A percentile compares a stretch with the other conserved stretches of the same genome.
These are phyloP conservation scores for Speleostelium caveatum DNA, from an alignment of 78 protist genomes.

Conservation along the genomic window DNA sequence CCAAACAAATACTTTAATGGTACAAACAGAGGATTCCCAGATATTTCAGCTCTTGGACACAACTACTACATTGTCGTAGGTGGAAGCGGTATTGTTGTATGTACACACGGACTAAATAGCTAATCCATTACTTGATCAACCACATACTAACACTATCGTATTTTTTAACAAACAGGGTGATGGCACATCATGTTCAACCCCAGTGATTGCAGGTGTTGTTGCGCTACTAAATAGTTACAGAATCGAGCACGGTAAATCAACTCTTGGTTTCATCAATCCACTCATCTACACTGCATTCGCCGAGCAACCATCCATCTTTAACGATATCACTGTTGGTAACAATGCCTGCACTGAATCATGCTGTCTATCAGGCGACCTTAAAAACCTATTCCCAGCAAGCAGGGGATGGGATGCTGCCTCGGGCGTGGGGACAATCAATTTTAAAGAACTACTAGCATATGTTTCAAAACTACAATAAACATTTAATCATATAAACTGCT, in stretches of 20 bases:
- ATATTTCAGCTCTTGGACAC: slow-evolving; percentile 42
- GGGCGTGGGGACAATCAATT: slow-evolving; percentile 19
- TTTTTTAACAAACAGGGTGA: too few relatives aligned
- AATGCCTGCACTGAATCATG: slow-evolving; percentile 49
- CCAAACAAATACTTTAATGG: neutral
- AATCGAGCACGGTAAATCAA: slow-evolving; percentile 25
- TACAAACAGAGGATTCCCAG: neutral
- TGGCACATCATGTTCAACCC: slow-evolving; percentile 85
- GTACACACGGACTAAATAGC: too few relatives aligned
- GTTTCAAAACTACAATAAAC: too few relatives aligned
- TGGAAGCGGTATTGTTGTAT: neutral
- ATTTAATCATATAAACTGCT: too few relatives aligned
- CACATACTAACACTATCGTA: too few relatives aligned
- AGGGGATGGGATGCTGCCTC: slow-evolving; percentile 77
- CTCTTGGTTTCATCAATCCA: slow-evolving; percentile 92
- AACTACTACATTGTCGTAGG: slow-evolving; percentile 9
- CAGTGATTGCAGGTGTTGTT: slow-evolving; percentile 74
- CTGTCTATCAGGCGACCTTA: too few relatives aligned
- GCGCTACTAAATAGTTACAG: slow-evolving; percentile 66
- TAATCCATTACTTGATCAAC: too few relatives aligned
- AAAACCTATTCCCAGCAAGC: slow-evolving; percentile 45
- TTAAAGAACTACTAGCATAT: neutral
- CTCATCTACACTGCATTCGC: slow-evolving; percentile 38
- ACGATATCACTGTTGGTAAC: slow-evolving; percentile 74
- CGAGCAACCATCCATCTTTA: slow-evolving; percentile 31